These are phyloP conservation scores for Crithidia acanthocephali DNA, from an alignment of 208 protist species.

Conservation along the genomic window DNA sequence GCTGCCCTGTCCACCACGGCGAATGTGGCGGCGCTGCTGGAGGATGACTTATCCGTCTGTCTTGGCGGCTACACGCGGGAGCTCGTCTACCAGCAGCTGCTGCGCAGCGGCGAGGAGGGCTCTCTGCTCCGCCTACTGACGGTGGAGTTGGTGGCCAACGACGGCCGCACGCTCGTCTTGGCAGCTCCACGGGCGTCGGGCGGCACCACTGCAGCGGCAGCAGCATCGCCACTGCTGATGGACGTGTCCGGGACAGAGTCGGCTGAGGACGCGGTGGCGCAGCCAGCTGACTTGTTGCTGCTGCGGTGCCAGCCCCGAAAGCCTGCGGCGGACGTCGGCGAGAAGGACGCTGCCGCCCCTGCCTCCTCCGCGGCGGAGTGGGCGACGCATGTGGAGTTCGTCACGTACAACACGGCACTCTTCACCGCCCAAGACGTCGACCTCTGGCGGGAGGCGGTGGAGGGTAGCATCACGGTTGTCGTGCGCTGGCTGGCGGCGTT, in stretches of 20 bases:
- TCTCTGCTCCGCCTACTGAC: slow-evolving; percentile 49
- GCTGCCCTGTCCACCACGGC: not conserved
- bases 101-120: slow-evolving; percentile 31
- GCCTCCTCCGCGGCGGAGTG: slow-evolving; percentile 20
- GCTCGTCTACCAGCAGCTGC: slow-evolving; percentile 37
- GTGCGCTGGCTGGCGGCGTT: slow-evolving; percentile 57
- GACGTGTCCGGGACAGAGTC: slow-evolving; percentile 18
- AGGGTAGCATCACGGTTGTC: slow-evolving; percentile 44
- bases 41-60: slow-evolving; percentile 32
- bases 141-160: slow-evolving; percentile 73
- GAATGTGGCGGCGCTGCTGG: slow-evolving; percentile 29
- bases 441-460: slow-evolving; percentile 68
- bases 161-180: slow-evolving; percentile 63
- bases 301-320: slow-evolving; percentile 37
- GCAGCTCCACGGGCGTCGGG: slow-evolving; percentile 14
- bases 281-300: slow-evolving; percentile 63
- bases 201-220: not conserved
- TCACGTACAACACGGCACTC: slow-evolving; percentile 54
- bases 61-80: slow-evolving; percentile 32
- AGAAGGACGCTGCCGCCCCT: not conserved
- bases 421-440: slow-evolving; percentile 54
- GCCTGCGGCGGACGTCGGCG: not conserved
- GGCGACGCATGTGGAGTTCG: slow-evolving; percentile 51
- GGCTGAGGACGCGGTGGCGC: slow-evolving; percentile 34
- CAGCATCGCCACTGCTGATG: slow-evolving; percentile 29